These are phyloP conservation scores for Phoma sp. DNA, from an alignment of 2,329 filamentous ascomycete genomes.

Conservation along the genomic window DNA sequence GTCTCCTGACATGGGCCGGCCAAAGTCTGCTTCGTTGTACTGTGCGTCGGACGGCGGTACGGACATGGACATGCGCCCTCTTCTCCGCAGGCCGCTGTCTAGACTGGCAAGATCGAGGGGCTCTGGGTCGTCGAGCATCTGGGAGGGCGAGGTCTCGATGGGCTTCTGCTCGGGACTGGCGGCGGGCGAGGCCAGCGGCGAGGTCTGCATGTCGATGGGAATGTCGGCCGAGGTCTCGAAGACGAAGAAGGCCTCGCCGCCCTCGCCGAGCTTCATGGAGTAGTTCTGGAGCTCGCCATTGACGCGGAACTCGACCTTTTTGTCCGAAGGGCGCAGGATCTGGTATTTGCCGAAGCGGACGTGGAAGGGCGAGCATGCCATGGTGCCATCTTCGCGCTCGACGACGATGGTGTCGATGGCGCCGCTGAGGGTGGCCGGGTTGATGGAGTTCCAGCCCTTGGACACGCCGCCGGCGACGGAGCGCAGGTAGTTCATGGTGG, in stretches of 20 bases:
- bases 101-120: conserved; percentile 68
- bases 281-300: conserved; percentile 92
- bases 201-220: conserved; percentile 92
- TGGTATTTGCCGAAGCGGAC: conserved; percentile 99
- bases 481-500: conserved; percentile 93
- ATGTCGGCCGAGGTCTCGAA: conserved; percentile 94
- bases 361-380: conserved; percentile 96
- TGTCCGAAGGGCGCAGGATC: conserved; percentile 90
- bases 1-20: conserved; percentile 41
- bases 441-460: conserved; percentile 99
- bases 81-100: conserved; percentile 27
- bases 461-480: conserved; percentile 95
- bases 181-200: conserved; percentile 88
- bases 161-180: conserved; percentile 74
- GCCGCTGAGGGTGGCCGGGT: conserved; percentile 93
- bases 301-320: conserved; percentile 98
- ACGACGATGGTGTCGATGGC: conserved; percentile 99
- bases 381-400: conserved; percentile 86
- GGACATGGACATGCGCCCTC: conserved; percentile 42
- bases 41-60: conserved; percentile 32
- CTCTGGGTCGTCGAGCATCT: conserved; percentile 70
- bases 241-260: conserved; percentile 97
- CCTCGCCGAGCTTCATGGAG: conserved; percentile 97
- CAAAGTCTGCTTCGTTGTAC: conserved; percentile 24
- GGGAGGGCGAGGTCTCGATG: conserved; percentile 52